Conservation (phyloP, 2,329 filamentous ascomycete species). For the Neonectria hederae region DNA sequence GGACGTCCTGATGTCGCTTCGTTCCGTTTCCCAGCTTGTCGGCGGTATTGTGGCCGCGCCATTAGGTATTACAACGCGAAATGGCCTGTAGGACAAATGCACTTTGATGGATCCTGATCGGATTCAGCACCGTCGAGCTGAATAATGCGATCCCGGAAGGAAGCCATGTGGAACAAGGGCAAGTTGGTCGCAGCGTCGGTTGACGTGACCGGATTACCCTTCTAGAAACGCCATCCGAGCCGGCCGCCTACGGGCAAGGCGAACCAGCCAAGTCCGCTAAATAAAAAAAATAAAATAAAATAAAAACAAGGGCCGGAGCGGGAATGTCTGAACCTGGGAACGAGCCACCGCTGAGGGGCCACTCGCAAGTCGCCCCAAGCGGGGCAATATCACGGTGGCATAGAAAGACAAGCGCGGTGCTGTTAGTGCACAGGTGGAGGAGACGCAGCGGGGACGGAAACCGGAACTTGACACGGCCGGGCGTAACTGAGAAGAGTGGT, state of each 20-base stretch:
- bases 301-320: neutral
- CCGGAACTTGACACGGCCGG: neutral
- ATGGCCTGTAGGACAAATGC: neutral
- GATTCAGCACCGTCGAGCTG: neutral
- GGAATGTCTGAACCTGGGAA: neutral
- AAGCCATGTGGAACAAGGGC: neutral
- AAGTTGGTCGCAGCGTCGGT: neutral
- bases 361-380: neutral
- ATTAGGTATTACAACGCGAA: neutral
- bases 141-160: neutral
- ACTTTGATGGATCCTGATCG: neutral
- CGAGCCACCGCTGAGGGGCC: conserved; percentile 1
- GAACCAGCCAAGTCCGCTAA: neutral
- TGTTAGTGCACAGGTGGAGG: conserved; percentile 1
- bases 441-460: neutral
- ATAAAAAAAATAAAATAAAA: no score
- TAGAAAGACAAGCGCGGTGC: neutral
- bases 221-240: neutral
- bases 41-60: neutral
- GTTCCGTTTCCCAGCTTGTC: neutral
- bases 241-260: neutral
- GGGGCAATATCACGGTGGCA: conserved; percentile 3
- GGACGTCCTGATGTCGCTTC: neutral
- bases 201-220: neutral
- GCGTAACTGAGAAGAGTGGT: neutral